Conservation (phyloP, 2,329 filamentous ascomycete species). For the Diplodia scrobiculata region DNA sequence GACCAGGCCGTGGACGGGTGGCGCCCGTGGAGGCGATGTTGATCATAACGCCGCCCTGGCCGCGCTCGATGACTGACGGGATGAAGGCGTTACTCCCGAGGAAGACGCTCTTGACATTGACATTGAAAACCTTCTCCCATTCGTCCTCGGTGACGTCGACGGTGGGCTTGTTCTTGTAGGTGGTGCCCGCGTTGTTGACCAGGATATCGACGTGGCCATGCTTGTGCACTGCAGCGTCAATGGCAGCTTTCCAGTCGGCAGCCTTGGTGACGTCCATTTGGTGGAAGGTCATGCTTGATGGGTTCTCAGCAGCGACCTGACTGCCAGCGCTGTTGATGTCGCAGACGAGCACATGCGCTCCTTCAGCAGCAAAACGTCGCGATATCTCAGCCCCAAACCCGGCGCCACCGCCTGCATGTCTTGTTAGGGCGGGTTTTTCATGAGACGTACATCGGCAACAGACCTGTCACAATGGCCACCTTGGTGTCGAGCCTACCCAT, state of each 20-base stretch:
- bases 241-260: constrained; percentile 55
- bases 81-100: constrained; percentile 62
- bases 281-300: constrained; percentile 39
- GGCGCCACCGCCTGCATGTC: constrained; percentile 56
- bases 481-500: constrained; percentile 55
- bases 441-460: background rate
- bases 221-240: constrained; percentile 55
- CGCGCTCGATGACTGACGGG: constrained; percentile 60
- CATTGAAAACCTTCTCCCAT: constrained; percentile 66
- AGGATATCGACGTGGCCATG: constrained; percentile 63
- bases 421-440: constrained; percentile 1
- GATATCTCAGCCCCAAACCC: constrained; percentile 67
- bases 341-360: constrained; percentile 62
- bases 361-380: constrained; percentile 61
- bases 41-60: constrained; percentile 63
- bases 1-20: constrained; percentile 61
- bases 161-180: constrained; percentile 59
- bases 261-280: constrained; percentile 58
- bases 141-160: constrained; percentile 65
- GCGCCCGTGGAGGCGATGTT: constrained; percentile 68
- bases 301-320: constrained; percentile 51
- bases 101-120: constrained; percentile 70
- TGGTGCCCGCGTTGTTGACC: constrained; percentile 63
- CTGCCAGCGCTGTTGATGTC: constrained; percentile 62
- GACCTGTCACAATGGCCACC: constrained; percentile 60